Evolutionary conservation across 1,284 basidiomycete species (phyloP).

Genomic region (Amylostereum chailletii): DNA sequence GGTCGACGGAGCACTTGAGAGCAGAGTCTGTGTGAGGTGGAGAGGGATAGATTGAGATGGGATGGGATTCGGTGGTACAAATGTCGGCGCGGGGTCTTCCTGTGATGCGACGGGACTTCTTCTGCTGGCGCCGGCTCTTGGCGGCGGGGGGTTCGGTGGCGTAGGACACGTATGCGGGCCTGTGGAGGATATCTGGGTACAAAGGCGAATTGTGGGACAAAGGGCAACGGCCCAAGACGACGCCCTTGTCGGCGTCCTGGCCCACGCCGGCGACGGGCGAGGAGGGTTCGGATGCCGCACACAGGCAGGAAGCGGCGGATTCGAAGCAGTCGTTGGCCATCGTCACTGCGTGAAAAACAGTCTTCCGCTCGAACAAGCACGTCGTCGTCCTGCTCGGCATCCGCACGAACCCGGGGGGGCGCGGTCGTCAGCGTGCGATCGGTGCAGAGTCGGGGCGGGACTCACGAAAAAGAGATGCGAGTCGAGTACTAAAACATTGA

Average conservation of each 20-base stretch:
- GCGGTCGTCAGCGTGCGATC: neutral
- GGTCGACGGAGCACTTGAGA: slow-evolving; percentile 26
- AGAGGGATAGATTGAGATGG: slow-evolving; percentile 19
- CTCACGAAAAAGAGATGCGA: neutral
- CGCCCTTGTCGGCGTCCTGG: no score
- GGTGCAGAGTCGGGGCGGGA: neutral
- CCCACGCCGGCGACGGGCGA: no score
- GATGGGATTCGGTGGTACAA: slow-evolving; percentile 1
- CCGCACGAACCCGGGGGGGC: neutral
- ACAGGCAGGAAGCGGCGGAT: slow-evolving; percentile 1
- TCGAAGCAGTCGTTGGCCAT: slow-evolving; percentile 4
- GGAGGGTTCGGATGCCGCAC: neutral
- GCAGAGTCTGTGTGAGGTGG: slow-evolving; percentile 28
- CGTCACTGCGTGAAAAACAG: slow-evolving; percentile 10
- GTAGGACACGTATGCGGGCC: no score
- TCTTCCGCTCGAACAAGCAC: slow-evolving; percentile 10
- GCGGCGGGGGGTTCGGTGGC: no score
- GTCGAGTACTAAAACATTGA: slow-evolving; percentile 8
- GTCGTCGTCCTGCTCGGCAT: slow-evolving; percentile 4
- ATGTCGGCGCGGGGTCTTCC: neutral
- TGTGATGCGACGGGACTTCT: no score
- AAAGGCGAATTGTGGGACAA: no score
- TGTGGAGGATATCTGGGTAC: no score
- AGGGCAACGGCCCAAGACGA: no score
- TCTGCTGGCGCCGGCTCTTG: no score